These are phyloP conservation scores for Eucalyptus pauciflora DNA, from an alignment of 345 rosid genomes.

Conservation along the genomic window DNA sequence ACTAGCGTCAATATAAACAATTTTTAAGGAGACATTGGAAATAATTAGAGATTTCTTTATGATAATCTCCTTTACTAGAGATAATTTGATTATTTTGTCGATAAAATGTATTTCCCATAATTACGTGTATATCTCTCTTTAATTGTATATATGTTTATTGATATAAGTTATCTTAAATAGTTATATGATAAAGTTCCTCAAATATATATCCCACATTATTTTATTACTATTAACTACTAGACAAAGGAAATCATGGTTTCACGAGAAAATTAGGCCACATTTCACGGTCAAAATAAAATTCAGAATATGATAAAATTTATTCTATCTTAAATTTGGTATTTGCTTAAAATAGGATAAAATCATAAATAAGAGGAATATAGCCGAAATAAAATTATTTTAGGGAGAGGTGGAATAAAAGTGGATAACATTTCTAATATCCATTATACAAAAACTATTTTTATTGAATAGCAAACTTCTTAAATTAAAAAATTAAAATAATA, in stretches of 20 bases:
- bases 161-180: background rate
- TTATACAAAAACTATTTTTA: too few species aligned
- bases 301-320: too few species aligned
- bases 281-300: too few species aligned
- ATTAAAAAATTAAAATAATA: too few species aligned
- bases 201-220: background rate
- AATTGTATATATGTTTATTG: background rate
- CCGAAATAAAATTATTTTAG: accelerated
- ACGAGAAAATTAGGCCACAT: background rate
- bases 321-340: too few species aligned
- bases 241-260: background rate
- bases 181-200: background rate
- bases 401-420: too few species aligned
- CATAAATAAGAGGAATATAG: accelerated
- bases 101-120: too few species aligned
- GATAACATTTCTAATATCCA: accelerated
- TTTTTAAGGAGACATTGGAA: too few species aligned
- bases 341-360: accelerated
- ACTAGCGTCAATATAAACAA: too few species aligned
- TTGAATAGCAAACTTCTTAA: too few species aligned
- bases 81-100: too few species aligned
- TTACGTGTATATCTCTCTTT: accelerated
- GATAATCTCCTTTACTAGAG: too few species aligned
- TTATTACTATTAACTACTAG: background rate
- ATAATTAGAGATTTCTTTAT: background rate